A percentile compares a stretch with the other conserved stretches of the same genome.
Conservation (phyloP, 2,329 filamentous ascomycete species). For the Fusarium staphyleae region DNA sequence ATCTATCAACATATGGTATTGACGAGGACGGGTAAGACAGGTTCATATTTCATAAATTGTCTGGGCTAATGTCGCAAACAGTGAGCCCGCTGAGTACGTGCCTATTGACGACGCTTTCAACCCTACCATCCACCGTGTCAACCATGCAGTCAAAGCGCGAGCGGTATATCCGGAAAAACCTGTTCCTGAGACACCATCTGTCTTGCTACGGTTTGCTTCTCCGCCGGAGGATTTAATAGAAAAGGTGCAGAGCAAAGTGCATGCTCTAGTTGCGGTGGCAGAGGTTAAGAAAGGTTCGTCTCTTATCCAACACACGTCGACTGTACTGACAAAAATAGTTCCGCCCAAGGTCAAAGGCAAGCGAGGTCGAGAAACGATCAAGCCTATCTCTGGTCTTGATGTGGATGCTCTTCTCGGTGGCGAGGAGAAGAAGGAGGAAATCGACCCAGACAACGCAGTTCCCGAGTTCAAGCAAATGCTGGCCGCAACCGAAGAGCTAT, state of each 20-base stretch:
- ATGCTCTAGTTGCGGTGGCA: slow-evolving; percentile 70
- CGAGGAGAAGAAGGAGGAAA: slow-evolving; percentile 53
- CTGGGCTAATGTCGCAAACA: slow-evolving; percentile 34
- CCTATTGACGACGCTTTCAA: slow-evolving; percentile 83
- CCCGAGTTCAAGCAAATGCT: slow-evolving; percentile 90
- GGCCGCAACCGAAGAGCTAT: slow-evolving; percentile 63
- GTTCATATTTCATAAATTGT: neutral
- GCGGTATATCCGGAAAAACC: slow-evolving; percentile 75
- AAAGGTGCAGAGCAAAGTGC: slow-evolving; percentile 63
- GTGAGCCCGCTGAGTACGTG: slow-evolving; percentile 70
- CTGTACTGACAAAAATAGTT: slow-evolving; percentile 57
- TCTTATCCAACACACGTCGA: neutral
- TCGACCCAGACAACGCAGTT: slow-evolving; percentile 75
- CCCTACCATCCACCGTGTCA: slow-evolving; percentile 85
- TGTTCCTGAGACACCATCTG: slow-evolving; percentile 66
- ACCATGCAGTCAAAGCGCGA: slow-evolving; percentile 82
- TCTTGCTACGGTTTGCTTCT: slow-evolving; percentile 74
- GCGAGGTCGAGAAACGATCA: slow-evolving; percentile 72
- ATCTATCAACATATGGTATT: slow-evolving; percentile 72
- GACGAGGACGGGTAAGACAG: slow-evolving; percentile 75
- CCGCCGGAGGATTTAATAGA: slow-evolving; percentile 73
- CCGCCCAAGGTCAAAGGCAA: slow-evolving; percentile 80
- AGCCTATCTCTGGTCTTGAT: slow-evolving; percentile 89
- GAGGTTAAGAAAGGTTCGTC: slow-evolving; percentile 80
- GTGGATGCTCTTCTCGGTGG: slow-evolving; percentile 80